A percentile compares a stretch with the other conserved stretches of the same genome.
Conservation (phyloP, 805 yeast genomes). For the Wickerhamia fluorescens region DNA sequence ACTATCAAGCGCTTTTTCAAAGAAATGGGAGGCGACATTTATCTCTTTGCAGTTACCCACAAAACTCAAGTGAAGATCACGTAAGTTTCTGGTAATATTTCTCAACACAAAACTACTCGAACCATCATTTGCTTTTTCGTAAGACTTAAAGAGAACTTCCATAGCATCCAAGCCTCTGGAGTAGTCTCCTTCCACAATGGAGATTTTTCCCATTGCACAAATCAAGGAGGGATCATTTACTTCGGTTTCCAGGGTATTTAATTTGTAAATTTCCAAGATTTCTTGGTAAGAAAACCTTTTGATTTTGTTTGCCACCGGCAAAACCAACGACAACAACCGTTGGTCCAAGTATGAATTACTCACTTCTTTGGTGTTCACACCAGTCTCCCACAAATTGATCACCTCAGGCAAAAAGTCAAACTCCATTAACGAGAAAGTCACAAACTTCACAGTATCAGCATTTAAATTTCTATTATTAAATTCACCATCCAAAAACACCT, state of each 20-base stretch:
- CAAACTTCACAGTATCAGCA: constrained; percentile 14
- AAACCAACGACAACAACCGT: constrained; percentile 58
- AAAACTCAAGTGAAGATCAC: constrained; percentile 70
- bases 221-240: constrained; percentile 42
- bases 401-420: constrained; percentile 56
- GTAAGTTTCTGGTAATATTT: constrained; percentile 39
- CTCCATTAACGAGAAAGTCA: constrained; percentile 32
- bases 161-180: constrained; percentile 60
- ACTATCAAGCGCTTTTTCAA: constrained; percentile 60
- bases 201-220: constrained; percentile 69
- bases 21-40: constrained; percentile 63
- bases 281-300: constrained; percentile 58
- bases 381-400: constrained; percentile 62
- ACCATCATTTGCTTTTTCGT: constrained; percentile 11
- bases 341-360: constrained; percentile 50
- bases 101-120: not conserved
- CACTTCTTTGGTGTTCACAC: constrained; percentile 38
- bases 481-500: constrained; percentile 22
- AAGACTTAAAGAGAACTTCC: constrained; percentile 49
- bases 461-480: constrained; percentile 18
- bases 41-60: constrained; percentile 74
- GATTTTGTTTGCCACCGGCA: constrained; percentile 58
- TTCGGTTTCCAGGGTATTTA: constrained; percentile 24
- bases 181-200: constrained; percentile 57
- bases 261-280: constrained; percentile 48